phyloP scores from a whole-genome alignment of 495 filamentous ascomycete species.

The Amphirosellinia nigrospora region DNA sequence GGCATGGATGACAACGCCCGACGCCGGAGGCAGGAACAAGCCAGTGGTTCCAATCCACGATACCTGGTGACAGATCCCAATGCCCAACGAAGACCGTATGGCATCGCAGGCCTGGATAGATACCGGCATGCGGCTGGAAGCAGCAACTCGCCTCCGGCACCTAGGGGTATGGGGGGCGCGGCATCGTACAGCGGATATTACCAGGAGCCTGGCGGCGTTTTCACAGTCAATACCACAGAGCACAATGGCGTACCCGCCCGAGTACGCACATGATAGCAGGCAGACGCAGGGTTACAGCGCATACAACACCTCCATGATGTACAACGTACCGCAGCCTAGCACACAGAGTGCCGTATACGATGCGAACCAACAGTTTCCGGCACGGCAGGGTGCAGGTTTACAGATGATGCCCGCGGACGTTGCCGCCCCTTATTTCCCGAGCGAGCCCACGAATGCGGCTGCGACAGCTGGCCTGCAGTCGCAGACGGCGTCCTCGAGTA shows the following conservation, averaged over 20 bases:
- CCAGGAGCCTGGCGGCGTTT: constrained; percentile 57
- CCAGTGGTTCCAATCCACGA: constrained; percentile 51
- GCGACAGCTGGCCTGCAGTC: constrained; percentile 55
- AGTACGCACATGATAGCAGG: constrained; percentile 60
- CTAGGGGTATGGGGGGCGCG: constrained; percentile 51
- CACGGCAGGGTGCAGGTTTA: constrained; percentile 80
- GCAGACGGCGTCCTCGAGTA: constrained; percentile 46
- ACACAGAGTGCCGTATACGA: constrained; percentile 75
- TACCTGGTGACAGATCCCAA: constrained; percentile 51
- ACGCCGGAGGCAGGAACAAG: constrained; percentile 72
- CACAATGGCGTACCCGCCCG: constrained; percentile 59
- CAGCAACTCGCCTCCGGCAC: constrained; percentile 48
- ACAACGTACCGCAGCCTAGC: constrained; percentile 75
- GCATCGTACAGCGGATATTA: constrained; percentile 63
- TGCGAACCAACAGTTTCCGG: constrained; percentile 75
- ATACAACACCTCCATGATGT: constrained; percentile 71
- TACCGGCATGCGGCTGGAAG: constrained; percentile 52
- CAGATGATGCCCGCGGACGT: constrained; percentile 75
- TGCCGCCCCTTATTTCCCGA: constrained; percentile 77
- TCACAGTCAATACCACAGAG: constrained; percentile 54
- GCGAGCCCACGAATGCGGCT: constrained; percentile 70
- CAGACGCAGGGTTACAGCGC: constrained; percentile 53
- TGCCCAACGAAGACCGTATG: constrained; percentile 50
- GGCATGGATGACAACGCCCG: constrained; percentile 75
- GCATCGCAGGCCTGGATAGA: constrained; percentile 45